Evolutionary conservation across 2,329 filamentous ascomycete genomes (phyloP), one percentile per base, ranked within the genome.

Genomic region (Alternaria consortialis): DNA sequence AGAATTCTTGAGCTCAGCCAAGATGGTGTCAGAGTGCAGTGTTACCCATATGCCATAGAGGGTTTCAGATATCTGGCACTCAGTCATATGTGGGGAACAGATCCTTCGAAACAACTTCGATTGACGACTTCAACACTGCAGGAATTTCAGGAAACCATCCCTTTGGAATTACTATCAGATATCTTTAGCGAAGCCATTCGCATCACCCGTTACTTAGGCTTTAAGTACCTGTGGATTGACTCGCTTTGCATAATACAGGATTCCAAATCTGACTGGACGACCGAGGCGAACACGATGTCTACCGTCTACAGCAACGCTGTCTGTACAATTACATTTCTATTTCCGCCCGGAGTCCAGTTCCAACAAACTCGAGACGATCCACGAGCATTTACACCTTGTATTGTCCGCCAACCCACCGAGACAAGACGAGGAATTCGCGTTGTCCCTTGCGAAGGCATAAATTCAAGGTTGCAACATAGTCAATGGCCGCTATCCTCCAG

Each of bases 221-320:
- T 65, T 54, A 8, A 44, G 6, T 71, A 69, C 46, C 31, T 73
- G 1, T 73, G 69, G 70, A 67, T 73, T 3, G 70, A 73, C 25
- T 68, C 65, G 0, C 52, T 72, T 1, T 70, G 65, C 40, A 71
- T 71, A 7, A 60, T 71, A 8, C 64, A 71, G 56, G 58, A 63
- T 9, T 67, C 64, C 0, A 1, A 23, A 1, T 0, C 6, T n/a
- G 62, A 69, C 32, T 69, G 64, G 66, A 13, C 46, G 0, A 4
- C 50, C 5, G 66, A 69, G 36, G 62, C 64, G 2, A 6, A 5
- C 3, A 23, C 44, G 2, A 69, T 69, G 64, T 63, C 61, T 8
- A 48, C 39, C 4, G 56, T 66, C 2, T 67, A 69, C 32, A 61
- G 61, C 0, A 69, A 69, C 37, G 53, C 58, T 1, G 39, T 43